phyloP scores from a whole-genome alignment of 805 yeast species.

The Dipodascopsis tothii region DNA sequence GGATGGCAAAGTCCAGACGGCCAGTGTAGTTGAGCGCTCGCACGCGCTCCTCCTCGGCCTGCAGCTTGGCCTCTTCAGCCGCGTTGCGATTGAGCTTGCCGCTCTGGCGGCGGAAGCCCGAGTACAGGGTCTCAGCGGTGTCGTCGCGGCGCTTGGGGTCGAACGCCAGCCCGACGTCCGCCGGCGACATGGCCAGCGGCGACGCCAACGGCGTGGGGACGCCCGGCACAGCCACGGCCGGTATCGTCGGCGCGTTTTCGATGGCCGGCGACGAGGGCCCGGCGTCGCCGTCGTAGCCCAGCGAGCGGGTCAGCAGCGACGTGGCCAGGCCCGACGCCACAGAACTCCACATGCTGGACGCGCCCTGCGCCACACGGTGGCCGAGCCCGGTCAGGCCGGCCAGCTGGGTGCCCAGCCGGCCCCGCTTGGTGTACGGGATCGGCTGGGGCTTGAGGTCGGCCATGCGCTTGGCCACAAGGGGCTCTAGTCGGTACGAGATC shows the following conservation, averaged over 20 bases:
- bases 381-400: conserved; percentile 37
- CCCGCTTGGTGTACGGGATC: conserved; percentile 46
- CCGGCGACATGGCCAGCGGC: neutral
- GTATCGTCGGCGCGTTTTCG: neutral
- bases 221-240: neutral
- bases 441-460: conserved; percentile 46
- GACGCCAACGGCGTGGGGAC: neutral
- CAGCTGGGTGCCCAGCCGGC: conserved; percentile 33
- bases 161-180: neutral
- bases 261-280: neutral
- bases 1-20: conserved; percentile 71
- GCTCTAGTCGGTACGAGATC: conserved; percentile 82
- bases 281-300: conserved; percentile 16
- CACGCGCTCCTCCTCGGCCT: conserved; percentile 32
- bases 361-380: conserved; percentile 25
- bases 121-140: conserved; percentile 17
- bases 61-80: conserved; percentile 9
- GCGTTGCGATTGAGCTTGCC: conserved; percentile 13
- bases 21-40: conserved; percentile 58
- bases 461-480: conserved; percentile 51
- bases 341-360: conserved; percentile 18
- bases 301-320: conserved; percentile 16
- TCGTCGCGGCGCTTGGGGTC: neutral
- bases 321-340: conserved; percentile 24
- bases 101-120: conserved; percentile 15